phyloP scores from a whole-genome alignment of 2,329 filamentous ascomycete species.

The Dactylellina parvicollis region DNA sequence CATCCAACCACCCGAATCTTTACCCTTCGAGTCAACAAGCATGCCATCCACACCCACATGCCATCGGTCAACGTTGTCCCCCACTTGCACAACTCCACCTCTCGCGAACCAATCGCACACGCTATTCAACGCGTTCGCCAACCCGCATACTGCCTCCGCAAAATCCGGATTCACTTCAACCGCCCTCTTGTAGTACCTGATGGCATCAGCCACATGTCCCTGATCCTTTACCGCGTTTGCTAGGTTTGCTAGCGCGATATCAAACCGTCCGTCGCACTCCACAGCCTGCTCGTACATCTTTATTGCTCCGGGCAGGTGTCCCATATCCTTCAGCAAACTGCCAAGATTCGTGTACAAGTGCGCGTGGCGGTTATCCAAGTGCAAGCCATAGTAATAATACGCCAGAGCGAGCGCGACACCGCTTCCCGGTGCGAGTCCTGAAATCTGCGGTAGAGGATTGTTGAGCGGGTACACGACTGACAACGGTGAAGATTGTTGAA shows the following conservation, averaged over 20 bases:
- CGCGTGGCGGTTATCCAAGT: constrained; percentile 86
- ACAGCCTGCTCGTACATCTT: constrained; percentile 98
- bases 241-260: constrained; percentile 94
- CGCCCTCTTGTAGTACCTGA: constrained; percentile 87
- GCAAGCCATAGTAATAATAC: constrained; percentile 94
- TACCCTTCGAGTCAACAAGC: constrained; percentile 76
- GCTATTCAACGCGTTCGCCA: constrained; percentile 94
- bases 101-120: constrained; percentile 94
- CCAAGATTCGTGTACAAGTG: constrained; percentile 97
- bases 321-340: constrained; percentile 94
- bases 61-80: constrained; percentile 83
- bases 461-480: constrained; percentile 61
- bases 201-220: constrained; percentile 89
- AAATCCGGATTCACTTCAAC: constrained; percentile 94
- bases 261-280: constrained; percentile 89
- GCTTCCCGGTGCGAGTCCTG: constrained; percentile 84
- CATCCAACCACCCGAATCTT: constrained; percentile 79
- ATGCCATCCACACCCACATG: constrained; percentile 87
- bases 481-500: constrained; percentile 73
- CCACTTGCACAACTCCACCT: constrained; percentile 75
- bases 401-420: constrained; percentile 86
- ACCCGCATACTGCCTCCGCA: constrained; percentile 93
- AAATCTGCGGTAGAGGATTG: constrained; percentile 64
- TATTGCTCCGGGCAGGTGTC: constrained; percentile 88
- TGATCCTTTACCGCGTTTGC: constrained; percentile 98